Base-by-base conservation (phyloP, 768 basidiomycete genomes). In the Ramaria rubella region DNA sequence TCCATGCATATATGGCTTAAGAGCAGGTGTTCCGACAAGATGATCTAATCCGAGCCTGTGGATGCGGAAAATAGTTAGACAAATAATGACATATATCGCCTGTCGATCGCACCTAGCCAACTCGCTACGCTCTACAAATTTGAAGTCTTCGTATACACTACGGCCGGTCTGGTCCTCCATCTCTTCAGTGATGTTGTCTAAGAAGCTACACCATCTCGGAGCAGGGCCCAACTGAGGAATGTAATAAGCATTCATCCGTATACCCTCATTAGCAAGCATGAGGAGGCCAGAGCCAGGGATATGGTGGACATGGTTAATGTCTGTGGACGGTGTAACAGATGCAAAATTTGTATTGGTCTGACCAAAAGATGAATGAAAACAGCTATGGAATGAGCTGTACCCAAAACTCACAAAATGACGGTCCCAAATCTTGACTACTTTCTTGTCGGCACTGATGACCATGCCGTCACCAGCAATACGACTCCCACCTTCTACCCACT, bases 1-100 rank as follows among this genome's bases (percentile, higher is more conserved):
- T 42, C 96, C 96, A 70, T 99, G 96, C 95, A 99, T 97, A 73
- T 98, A 99, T 4, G 96, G 96, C 70, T 95, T 95, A 77, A 98
- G 89, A 17, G 89, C 84, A 21, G 93, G 85, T 5, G 94, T 95
- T 50, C 96, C 96, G 61, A 96, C 75, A 63, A 99, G 90, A 68
- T 95, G 92, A 62, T 94, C 89, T 68, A 99, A 72, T n/a, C 94
- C 90, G 59, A 99, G 83, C 33, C 93, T 95, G 64, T 36, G 56
- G 48, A 55, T n/a, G n/a, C n/a, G 29, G 27, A 4, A 19, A 43
- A 42, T 15, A 29, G 34, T 42, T 17, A 42, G 53, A 4, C 42
- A 23, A 52, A 31, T 3, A 19, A 52, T 42, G 23, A 38, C 17
- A 24, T 12, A 38, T 17, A 42, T 31, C 30, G 44, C 4, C 17